Conservation (phyloP, 768 basidiomycete genomes). For the Leccinum subgranulosum region DNA sequence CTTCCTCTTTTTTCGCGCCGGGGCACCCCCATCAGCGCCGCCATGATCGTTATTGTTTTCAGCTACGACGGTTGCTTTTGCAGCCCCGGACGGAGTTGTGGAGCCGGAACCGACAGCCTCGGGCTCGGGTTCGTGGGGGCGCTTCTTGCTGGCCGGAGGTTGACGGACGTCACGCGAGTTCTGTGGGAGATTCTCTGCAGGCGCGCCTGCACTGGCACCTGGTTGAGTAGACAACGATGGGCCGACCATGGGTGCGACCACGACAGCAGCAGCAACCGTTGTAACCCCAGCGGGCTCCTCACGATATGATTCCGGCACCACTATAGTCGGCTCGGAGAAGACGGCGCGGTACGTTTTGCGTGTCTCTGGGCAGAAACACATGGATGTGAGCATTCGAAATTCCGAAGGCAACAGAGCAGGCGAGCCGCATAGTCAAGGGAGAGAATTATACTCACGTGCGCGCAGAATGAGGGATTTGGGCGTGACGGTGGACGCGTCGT, state of each 20-base stretch:
- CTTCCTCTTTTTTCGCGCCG: constrained; percentile 24
- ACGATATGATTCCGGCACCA: constrained; percentile 41
- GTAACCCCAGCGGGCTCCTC: neutral
- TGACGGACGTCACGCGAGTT: neutral
- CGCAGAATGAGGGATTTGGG: constrained; percentile 69
- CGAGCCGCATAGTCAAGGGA: neutral
- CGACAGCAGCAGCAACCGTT: neutral
- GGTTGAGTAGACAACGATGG: neutral
- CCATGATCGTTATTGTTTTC: neutral
- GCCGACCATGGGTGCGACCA: neutral
- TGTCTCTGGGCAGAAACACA: constrained; percentile 49
- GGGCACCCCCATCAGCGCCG: neutral
- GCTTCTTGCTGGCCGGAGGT: constrained; percentile 15
- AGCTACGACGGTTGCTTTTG: neutral
- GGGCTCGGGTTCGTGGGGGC: constrained; percentile 16
- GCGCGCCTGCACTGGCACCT: neutral
- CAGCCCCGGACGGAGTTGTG: neutral
- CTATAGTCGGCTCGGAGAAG: constrained; percentile 67
- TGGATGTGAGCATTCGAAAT: neutral
- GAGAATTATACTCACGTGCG: constrained; percentile 54
- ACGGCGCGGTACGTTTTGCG: constrained; percentile 79
- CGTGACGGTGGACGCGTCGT: constrained; percentile 54
- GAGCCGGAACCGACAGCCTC: neutral
- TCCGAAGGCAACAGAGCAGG: neutral
- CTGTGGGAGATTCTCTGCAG: neutral